A percentile compares a stretch with the other conserved stretches of the same genome.
Conservation (phyloP, 2,329 filamentous ascomycete species). For the Phyllosticta citriasiana region DNA sequence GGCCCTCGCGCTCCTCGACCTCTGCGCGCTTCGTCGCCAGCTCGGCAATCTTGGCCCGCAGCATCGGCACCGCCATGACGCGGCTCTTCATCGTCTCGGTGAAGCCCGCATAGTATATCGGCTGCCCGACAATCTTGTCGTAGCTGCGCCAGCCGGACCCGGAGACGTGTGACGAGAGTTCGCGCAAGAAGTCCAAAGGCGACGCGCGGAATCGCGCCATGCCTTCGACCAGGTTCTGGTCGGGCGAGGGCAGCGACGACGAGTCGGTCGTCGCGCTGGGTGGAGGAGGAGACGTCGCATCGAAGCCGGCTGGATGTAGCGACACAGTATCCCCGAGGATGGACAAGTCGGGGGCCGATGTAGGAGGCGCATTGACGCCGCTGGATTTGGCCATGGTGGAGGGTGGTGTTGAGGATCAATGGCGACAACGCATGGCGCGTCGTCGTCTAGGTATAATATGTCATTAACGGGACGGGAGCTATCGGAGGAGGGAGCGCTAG, state of each 20-base stretch:
- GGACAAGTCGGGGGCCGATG: conserved; percentile 35
- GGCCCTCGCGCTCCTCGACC: conserved; percentile 59
- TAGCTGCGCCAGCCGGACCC: conserved; percentile 94
- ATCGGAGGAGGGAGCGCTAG: not conserved
- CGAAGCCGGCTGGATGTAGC: conserved; percentile 35
- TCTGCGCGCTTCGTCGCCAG: conserved; percentile 64
- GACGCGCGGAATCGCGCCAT: conserved; percentile 77
- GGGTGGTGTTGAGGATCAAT: not conserved
- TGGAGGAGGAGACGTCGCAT: not conserved
- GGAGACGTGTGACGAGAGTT: conserved; percentile 86
- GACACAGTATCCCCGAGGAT: conserved; percentile 36
- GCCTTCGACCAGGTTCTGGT: conserved; percentile 65
- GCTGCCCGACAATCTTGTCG: conserved; percentile 80
- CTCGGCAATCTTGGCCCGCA: conserved; percentile 64
- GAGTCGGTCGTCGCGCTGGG: not conserved
- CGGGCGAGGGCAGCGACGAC: conserved; percentile 25
- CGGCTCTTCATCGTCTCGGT: conserved; percentile 76
- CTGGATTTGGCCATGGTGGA: not conserved
- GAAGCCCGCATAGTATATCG: conserved; percentile 88
- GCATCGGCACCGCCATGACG: conserved; percentile 64
- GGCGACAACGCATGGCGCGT: not conserved
- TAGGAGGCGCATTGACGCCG: not conserved
- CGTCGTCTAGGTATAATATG: too few species aligned
- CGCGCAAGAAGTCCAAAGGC: conserved; percentile 72
- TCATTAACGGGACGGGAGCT: not conserved